Base-by-base conservation (phyloP, 2,329 filamentous ascomycete species). In the Penicillium brevicompactum region DNA sequence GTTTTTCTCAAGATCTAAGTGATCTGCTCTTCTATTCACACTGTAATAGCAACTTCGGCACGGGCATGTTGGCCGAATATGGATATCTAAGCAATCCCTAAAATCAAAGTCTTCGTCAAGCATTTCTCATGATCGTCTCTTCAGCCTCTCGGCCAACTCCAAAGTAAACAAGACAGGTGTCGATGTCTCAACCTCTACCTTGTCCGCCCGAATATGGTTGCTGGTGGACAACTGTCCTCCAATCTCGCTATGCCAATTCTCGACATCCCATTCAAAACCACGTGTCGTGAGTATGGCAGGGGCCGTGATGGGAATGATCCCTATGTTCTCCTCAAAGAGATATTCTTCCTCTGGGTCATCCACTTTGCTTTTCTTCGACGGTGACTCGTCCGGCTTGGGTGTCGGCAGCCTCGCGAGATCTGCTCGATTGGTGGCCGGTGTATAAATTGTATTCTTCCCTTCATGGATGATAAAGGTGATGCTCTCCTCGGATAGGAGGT, bases 181-280 rank as follows among this genome's bases (percentile, higher is more conserved):
- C 31, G 80, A 82, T 22, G 87, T 87, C 67, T 82, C 75, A 34
- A 93, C 76, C 61, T 84, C 80, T 21, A 92, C 82, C 54, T 67
- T 69, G 4, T 85, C 80, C 47, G 81, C 79, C 4, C 82, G 84
- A 24, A 92, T 84, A 66, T 91, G 88, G 73, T 94, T 94, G 73
- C 90, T 94, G 54, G 90, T 93, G 70, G 89, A 92, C 56, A 93
- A 68, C 62, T 83, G 81, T 0, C 86, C 87, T 7, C 89, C 89
- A 69, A 94, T 89, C 66, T 84, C 80, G 1, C 89, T 96, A 61
- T 83, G 76, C 92, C 93, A 96, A 57, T 91, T 79, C 56, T 80
- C 70, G 1, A 99, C 90, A 74, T 99, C 92, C 94, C 94, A 99
- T 70, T 96, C 87, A 18, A 97, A 78, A 0, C 94, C 94, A 13